phyloP scores from a whole-genome alignment of 148 eudicot species.

The Linanthus parryae region DNA sequence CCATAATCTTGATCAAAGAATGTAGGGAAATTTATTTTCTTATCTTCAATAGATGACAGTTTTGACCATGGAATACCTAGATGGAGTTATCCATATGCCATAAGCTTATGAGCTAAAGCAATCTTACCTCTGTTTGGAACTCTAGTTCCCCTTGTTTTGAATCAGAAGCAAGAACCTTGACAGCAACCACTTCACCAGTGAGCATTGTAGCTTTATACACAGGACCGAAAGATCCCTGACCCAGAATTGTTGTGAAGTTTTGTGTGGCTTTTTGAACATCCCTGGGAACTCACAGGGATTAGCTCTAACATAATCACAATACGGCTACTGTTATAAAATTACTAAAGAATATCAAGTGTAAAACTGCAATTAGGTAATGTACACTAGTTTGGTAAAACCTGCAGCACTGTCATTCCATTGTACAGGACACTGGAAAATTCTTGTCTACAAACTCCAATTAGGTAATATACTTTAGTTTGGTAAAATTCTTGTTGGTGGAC shows the following conservation, averaged over 20 bases:
- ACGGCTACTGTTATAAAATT: too few relatives aligned
- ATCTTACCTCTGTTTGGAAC: constrained; percentile 83
- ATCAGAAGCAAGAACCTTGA: constrained; percentile 81
- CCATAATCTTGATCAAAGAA: neutral
- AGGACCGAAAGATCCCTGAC: constrained; percentile 93
- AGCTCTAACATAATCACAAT: too few relatives aligned
- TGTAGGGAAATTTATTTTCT: too few relatives aligned
- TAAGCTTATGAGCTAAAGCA: neutral
- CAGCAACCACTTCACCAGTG: constrained; percentile 84
- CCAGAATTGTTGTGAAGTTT: constrained; percentile 80
- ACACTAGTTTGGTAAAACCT: too few relatives aligned
- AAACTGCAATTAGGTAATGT: too few relatives aligned
- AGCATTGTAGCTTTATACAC: constrained; percentile 85
- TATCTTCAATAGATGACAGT: neutral
- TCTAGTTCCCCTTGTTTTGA: constrained; percentile 90
- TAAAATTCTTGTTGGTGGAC: too few relatives aligned
- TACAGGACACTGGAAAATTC: too few relatives aligned
- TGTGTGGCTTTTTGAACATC: constrained; percentile 85
- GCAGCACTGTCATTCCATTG: too few relatives aligned
- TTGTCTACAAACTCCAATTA: too few relatives aligned
- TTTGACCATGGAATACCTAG: neutral
- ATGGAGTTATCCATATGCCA: neutral
- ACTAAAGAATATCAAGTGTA: too few relatives aligned
- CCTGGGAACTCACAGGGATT: too few relatives aligned
- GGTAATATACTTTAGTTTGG: too few relatives aligned